Evolutionary conservation across 345 rosid genomes (phyloP).

Genomic region (Brassica rapa): DNA sequence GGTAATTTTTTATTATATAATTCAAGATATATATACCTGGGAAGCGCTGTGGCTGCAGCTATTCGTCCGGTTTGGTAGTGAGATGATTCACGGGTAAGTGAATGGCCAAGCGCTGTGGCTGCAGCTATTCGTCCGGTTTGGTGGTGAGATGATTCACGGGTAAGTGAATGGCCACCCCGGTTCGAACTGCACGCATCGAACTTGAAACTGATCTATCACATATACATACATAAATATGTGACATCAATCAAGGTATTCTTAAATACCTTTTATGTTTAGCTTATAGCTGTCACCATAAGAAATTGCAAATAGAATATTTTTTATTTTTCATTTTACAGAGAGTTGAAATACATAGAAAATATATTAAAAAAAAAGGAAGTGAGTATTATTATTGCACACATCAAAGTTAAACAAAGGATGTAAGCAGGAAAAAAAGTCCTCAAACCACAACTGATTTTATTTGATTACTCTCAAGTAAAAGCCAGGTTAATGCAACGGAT

Average conservation of each 20-base stretch:
- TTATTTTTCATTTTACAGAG: background rate
- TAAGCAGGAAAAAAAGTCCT: background rate
- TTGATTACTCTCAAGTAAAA: slow-evolving; percentile 3
- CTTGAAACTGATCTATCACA: background rate
- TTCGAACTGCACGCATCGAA: background rate
- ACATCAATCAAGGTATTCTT: background rate
- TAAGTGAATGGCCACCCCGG: background rate
- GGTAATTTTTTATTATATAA: too few relatives aligned
- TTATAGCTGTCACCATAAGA: background rate
- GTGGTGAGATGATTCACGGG: background rate
- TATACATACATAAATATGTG: background rate
- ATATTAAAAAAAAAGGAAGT: background rate
- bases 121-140: background rate
- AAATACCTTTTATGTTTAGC: background rate
- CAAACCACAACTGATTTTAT: slow-evolving; percentile 17
- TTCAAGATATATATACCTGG: too few relatives aligned
- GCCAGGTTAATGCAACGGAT: slow-evolving; percentile 42
- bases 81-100: background rate
- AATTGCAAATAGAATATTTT: background rate
- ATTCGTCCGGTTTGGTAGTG: background rate
- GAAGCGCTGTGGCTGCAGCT: background rate
- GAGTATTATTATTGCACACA: slow-evolving; percentile 28
- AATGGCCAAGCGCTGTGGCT: background rate
- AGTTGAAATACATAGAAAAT: background rate
- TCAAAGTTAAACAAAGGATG: slow-evolving; percentile 2